Percentiles rank a stretch among this genome's conserved stretches.
These are phyloP conservation scores for Pseudogymnoascus sp. DNA, from an alignment of 2,329 filamentous ascomycete species.

Conservation along the genomic window DNA sequence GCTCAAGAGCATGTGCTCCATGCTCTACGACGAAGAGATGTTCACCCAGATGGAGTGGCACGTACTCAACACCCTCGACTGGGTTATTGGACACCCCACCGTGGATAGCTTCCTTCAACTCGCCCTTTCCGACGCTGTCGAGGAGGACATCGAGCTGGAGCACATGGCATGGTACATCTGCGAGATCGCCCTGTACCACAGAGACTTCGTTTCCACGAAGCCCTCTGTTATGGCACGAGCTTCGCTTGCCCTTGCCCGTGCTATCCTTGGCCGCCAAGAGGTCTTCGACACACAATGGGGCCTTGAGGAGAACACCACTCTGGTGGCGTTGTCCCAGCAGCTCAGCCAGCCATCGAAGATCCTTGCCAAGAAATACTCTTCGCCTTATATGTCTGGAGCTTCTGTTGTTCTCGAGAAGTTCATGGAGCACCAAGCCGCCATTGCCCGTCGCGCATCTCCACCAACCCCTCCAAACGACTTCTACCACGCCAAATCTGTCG, in stretches of 20 bases:
- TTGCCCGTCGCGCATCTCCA: constrained; percentile 47
- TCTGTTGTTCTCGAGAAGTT: constrained; percentile 59
- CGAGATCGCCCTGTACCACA: constrained; percentile 92
- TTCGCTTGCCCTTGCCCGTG: constrained; percentile 76
- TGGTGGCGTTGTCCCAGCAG: constrained; percentile 46
- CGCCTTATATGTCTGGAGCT: constrained; percentile 56
- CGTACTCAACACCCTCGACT: constrained; percentile 92
- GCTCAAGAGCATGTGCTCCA: constrained; percentile 98
- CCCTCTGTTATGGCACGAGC: constrained; percentile 87
- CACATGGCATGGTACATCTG: constrained; percentile 91
- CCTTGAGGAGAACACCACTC: constrained; percentile 59
- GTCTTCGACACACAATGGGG: constrained; percentile 71
- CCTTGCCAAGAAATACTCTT: constrained; percentile 60
- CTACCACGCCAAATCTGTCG: constrained; percentile 38
- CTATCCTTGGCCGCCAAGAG: constrained; percentile 75
- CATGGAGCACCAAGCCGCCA: constrained; percentile 53
- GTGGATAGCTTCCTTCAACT: constrained; percentile 90
- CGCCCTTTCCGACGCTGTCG: constrained; percentile 65
- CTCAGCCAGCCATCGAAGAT: constrained; percentile 61
- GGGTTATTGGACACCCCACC: constrained; percentile 92
- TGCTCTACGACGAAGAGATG: constrained; percentile 97
- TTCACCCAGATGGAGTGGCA: constrained; percentile 99
- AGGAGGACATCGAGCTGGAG: constrained; percentile 79
- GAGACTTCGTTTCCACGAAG: constrained; percentile 88
- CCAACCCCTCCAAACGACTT: constrained; percentile 53